Evolutionary conservation across 441 rosid species (phyloP).

Genomic region (Gossypium gossypioides): DNA sequence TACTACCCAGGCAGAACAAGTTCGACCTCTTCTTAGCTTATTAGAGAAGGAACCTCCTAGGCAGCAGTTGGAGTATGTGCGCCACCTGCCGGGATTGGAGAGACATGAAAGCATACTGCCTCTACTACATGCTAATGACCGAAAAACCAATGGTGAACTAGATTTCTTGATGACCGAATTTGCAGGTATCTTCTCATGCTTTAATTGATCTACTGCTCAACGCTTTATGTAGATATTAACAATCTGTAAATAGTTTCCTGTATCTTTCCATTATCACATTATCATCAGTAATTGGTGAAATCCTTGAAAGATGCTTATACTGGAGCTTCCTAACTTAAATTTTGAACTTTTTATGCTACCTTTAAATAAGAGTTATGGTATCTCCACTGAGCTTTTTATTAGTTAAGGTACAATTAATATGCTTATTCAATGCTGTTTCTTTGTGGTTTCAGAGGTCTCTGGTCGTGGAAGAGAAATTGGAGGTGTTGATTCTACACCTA

Average conservation of each 20-base stretch:
- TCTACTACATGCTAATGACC: constrained; percentile 65
- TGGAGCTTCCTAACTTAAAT: not conserved
- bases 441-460: constrained; percentile 57
- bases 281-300: not conserved
- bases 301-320: not conserved
- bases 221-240: not conserved
- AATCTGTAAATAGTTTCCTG: not conserved
- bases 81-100: constrained; percentile 66
- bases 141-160: constrained; percentile 78
- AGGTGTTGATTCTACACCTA: constrained; percentile 52
- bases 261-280: not conserved
- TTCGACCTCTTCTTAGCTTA: constrained; percentile 92
- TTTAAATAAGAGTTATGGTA: not conserved
- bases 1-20: constrained; percentile 65
- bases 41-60: constrained; percentile 94
- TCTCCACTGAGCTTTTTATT: not conserved
- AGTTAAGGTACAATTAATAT: not conserved
- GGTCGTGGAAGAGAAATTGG: constrained; percentile 74
- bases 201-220: not conserved
- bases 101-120: constrained; percentile 68
- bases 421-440: constrained; percentile 6
- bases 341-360: not conserved
- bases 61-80: constrained; percentile 72
- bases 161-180: constrained; percentile 89
- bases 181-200: constrained; percentile 46